Base-by-base conservation (phyloP, 1,284 basidiomycete genomes). In the Puccinia triticina region DNA sequence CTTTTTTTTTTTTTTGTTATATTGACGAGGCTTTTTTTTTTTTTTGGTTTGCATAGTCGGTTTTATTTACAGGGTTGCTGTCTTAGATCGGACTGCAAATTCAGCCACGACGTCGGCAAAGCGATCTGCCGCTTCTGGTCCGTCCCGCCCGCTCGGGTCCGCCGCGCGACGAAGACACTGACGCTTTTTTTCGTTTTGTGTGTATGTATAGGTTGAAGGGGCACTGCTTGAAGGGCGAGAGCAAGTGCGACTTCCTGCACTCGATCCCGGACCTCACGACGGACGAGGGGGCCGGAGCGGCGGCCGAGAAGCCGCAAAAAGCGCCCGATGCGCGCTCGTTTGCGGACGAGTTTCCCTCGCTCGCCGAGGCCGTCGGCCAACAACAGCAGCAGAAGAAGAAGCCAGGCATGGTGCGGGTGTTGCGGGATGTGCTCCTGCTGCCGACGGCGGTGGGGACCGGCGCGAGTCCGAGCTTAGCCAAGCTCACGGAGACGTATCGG, bases 61-160 rank as follows among this genome's bases (percentile, higher is more conserved):
- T 81, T 72, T 73, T 81, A 81, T 64, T 64, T 81, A 32, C 78
- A 81, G 46, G 78, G 78, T 3, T 81, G 66, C 59, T 81, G 78
- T 73, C 57, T 81, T 40, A 73, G 78, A 48, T 81, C 78, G 29
- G 78, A 81, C 50, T 81, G 78, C 48, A 81, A 64, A 64, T 81
- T 81, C 43, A 81, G 78, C 73, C 78, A 81, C 64, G 78, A 81
- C 48, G 23, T 81, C 11, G 67, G 78, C 12, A 81, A 81, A 81
- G 78, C 69, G 14, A 73, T 81, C 21, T 81, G 78, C 64, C 12
- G 78, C 46, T 81, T 81, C 48, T 81, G 78, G 78, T 73, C n/a
- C n/a, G n/a, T n/a, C n/a, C n/a, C n/a, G n/a, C n/a, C n/a, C n/a
- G n/a, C n/a, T n/a, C n/a, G n/a, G n/a, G n/a, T n/a, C n/a, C n/a